Base-by-base conservation (phyloP, 1,284 basidiomycete species). In the Melampsora larici-populina region DNA sequence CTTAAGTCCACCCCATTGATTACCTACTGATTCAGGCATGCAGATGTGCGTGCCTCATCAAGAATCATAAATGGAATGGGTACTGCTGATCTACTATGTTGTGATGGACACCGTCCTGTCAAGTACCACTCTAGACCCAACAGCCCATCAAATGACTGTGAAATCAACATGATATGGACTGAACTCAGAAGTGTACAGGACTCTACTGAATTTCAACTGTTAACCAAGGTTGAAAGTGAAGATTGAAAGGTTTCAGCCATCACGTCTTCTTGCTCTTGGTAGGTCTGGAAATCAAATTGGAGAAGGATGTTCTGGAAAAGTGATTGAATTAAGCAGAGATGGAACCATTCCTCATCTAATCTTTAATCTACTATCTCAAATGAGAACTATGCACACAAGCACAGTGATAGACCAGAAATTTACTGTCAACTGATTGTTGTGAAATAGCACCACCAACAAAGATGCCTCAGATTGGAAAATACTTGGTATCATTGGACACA, bases 261-360 rank as follows among this genome's bases (percentile, higher is more conserved):
- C 5, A 60, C 55, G 15, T 46, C 43, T 46, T 46, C 43, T 11
- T 46, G 65, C 64, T 26, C 58, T 67, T n/a, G 73, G 33, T 8
- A 26, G 58, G 55, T 49, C 48, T 29, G 48, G 24, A 29, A 55
- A 48, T 21, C 31, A 67, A 51, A 29, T 26, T 2, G 55, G 21
- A 18, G 31, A 55, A 24, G 18, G 33, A 18, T 29, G 33, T 67
- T 46, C 73, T 40, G 49, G 63, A 1, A 68, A 66, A 21, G 49
- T 75, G 17, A 65, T 73, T 48, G 49, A 66, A 13, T 43, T 75
- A 40, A 63, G 73, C 24, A 26, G 73, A n/a, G 65, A 75, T 46
- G 73, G 73, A 13, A 75, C 68, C n/a, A 75, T 75, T 43, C 73
- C 73, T 15, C 73, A 75, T 51, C 24, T 75, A 13, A 75, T 75